Base-by-base conservation (phyloP, 2,329 filamentous ascomycete species). In the Fusarium neocosmosporiellum region DNA sequence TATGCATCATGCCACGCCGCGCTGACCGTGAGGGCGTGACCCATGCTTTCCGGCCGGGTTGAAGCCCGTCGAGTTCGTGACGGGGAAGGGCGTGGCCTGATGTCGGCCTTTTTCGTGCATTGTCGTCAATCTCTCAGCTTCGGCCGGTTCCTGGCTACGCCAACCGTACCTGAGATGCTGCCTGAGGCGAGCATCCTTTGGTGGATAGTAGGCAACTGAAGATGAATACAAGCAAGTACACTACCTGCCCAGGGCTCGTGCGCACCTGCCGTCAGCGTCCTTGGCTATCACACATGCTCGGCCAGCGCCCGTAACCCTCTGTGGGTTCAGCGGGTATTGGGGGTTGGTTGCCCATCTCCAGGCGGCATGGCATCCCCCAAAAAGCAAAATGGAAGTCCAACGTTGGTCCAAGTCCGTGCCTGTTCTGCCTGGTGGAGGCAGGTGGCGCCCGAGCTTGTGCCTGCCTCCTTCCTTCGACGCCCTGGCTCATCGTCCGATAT, bases 1-100 rank as follows among this genome's bases (percentile, higher is more conserved):
- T 62, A 24, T 61, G 69, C 63, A 78, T 78, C 76, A 78, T 78
- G 76, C 76, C 76, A 78, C 72, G 70, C 62, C 61, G 61, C 59
- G 59, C 72, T 66, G 63, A 63, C 65, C 65, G 34, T 65, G 67
- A 54, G 29, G 67, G 59, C 62, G 53, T 63, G 48, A 65, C 63
- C 68, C 68, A 69, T 66, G 66, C 53, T 60, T 58, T 24, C 27
- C 63, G 31, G 58, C 58, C 57, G 57, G 57, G 57, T 41, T 39
- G 31, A 29, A 34, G 57, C 57, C 31, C 50, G 60, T 73, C 59
- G 59, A 62, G 59, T 63, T 63, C 60, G 48, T 63, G 50, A 63
- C 60, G 54, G 46, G 50, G 39, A 39, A 55, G 48, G 27, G 62
- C 7, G 59, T 73, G 70, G 70, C 43, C 55, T 73, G 70, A 73